These are phyloP conservation scores for Aurantiochytrium sp. DNA, from an alignment of 108 stramenopile genomes.

Conservation along the genomic window DNA sequence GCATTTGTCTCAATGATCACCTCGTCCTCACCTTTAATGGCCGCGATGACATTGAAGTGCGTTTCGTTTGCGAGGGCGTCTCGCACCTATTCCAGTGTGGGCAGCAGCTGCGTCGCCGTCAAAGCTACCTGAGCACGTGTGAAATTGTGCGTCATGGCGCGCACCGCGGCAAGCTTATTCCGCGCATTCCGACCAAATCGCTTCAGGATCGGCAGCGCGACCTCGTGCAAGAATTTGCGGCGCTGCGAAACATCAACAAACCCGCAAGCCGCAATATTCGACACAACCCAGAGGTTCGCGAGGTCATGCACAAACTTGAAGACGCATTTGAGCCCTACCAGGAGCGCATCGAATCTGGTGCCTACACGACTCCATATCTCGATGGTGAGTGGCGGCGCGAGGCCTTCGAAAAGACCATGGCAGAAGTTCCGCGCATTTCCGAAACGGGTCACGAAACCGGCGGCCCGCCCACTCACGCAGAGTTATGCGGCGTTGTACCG, in stretches of 20 bases:
- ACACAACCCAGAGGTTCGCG: not conserved
- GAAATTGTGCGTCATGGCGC: not conserved
- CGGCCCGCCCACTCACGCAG: not conserved
- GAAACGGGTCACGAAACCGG: slow-evolving; percentile 12
- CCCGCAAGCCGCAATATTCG: not conserved
- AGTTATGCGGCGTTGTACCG: not conserved
- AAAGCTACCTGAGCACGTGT: not conserved
- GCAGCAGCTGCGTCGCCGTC: not conserved
- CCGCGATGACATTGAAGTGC: not conserved
- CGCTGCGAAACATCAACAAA: not conserved
- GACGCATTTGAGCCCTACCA: slow-evolving; percentile 18
- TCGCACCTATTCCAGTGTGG: not conserved
- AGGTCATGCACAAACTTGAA: slow-evolving; percentile 4
- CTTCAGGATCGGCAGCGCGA: not conserved
- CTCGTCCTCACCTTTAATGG: not conserved
- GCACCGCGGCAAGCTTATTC: not conserved
- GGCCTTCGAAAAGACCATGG: not conserved
- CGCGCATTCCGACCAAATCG: not conserved
- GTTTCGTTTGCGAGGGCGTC: not conserved
- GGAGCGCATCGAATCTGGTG: not conserved
- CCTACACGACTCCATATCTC: not conserved
- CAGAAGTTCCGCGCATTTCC: slow-evolving; percentile 17
- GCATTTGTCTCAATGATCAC: not conserved
- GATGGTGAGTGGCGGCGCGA: not conserved
- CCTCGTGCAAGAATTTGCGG: not conserved